phyloP scores from a whole-genome alignment of 2,329 filamentous ascomycete genomes.

The Sporothrix globosa region DNA sequence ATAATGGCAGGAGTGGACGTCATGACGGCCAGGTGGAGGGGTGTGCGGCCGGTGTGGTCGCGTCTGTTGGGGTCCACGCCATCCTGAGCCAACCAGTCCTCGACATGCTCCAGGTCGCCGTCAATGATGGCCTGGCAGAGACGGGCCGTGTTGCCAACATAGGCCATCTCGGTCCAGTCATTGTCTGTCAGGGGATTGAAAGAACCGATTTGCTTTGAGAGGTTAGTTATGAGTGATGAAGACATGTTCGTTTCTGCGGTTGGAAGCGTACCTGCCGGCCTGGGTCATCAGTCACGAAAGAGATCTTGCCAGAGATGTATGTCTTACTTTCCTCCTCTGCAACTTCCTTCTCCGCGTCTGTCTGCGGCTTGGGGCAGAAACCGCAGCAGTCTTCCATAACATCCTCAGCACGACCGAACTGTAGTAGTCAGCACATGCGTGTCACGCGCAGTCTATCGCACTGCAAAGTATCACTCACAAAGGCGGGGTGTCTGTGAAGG shows the following conservation, averaged over 20 bases:
- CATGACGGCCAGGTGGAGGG: conserved; percentile 74
- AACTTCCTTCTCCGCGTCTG: conserved; percentile 70
- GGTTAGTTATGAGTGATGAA: not conserved
- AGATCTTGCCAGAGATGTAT: conserved; percentile 73
- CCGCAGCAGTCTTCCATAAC: conserved; percentile 82
- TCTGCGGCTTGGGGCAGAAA: conserved; percentile 70
- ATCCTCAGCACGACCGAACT: conserved; percentile 72
- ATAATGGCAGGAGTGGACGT: conserved; percentile 71
- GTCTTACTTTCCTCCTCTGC: conserved; percentile 73
- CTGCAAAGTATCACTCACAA: conserved; percentile 45
- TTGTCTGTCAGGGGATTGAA: conserved; percentile 82
- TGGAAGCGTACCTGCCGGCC: conserved; percentile 63
- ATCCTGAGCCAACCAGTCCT: conserved; percentile 70
- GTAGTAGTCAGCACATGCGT: not conserved
- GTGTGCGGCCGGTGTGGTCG: conserved; percentile 77
- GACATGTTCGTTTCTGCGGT: not conserved
- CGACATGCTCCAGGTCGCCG: conserved; percentile 68
- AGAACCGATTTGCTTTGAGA: conserved; percentile 54
- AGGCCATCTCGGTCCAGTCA: conserved; percentile 92
- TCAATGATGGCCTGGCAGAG: conserved; percentile 83
- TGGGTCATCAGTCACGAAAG: conserved; percentile 79
- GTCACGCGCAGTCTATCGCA: not conserved
- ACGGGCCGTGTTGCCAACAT: conserved; percentile 75
- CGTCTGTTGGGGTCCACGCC: conserved; percentile 71
- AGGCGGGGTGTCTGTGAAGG: conserved; percentile 81